Evolutionary conservation across 345 rosid genomes (phyloP), one percentile per base, ranked within the genome.

Genomic region (Lumnitzera racemosa): DNA sequence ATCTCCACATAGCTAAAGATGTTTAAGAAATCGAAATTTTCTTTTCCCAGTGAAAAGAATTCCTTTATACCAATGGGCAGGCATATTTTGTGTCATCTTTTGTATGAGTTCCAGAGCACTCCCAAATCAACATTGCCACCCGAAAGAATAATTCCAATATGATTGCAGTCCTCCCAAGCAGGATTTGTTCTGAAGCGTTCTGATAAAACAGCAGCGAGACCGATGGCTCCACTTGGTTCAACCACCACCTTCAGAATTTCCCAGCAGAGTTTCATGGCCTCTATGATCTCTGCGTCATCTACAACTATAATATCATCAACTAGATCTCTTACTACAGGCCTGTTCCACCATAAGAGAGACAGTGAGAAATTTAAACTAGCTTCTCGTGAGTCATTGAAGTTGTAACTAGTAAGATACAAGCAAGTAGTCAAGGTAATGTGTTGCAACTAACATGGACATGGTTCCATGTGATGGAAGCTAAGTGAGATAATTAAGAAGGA

Each of bases 191-290:
- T 73, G 65, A 87, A 91, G 64, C 74, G 67, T 47, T 77, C 69
- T 1, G 92, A 87, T 67, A 87, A 69, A 72, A 85, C 89, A 57
- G 91, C 98, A 0, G 98, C 98, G 43, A 91, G 88, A 53, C 98
- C 95, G 64, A 89, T 89, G 73, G 89, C 95, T 67, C 98, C 95
- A 67, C 98, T 91, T 31, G 96, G 98, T 73, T 91, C 98, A 14
- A 87, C 82, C 9, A 81, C 86, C 60, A 89, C 81, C 66, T 91
- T 91, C 61, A 91, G 77, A 68, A 89, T 80, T 78, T 89, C 96
- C 16, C 77, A 89, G 57, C 95, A 85, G 65, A 87, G 91, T 71
- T 71, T 83, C 96, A 83, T 92, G 36, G 96, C 98, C 59, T 85
- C 81, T 15, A 89, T 46, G 55, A 89, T 87, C 64, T 89, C 91